Evolutionary conservation across 139 green algal genomes (phyloP).

Genomic region (Axilococcus clingmanii): DNA sequence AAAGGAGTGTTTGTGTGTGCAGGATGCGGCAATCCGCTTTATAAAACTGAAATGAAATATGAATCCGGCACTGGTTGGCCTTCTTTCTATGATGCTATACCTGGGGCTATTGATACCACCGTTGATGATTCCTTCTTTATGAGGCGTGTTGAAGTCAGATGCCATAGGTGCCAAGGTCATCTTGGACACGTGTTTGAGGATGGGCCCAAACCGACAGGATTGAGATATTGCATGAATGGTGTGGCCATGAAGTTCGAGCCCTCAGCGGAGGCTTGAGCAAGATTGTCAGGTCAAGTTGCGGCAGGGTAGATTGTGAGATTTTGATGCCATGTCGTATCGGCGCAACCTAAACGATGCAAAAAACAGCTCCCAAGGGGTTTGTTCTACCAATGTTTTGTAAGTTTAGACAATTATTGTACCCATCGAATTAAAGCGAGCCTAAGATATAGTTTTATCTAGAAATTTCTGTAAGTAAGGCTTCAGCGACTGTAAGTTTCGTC

Average conservation of each 20-base stretch:
- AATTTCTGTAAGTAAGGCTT: no score
- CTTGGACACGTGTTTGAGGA: constrained; percentile 71
- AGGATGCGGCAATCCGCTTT: constrained; percentile 43
- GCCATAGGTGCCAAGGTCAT: constrained; percentile 5
- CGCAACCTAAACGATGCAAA: not conserved
- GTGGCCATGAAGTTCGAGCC: constrained; percentile 56
- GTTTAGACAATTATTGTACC: no score
- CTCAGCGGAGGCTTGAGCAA: not conserved
- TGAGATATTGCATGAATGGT: constrained; percentile 90
- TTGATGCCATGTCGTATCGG: not conserved
- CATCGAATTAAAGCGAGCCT: no score
- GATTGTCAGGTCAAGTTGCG: not conserved
- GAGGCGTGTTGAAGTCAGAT: constrained; percentile 33
- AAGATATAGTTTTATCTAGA: not conserved
- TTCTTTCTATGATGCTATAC: constrained; percentile 27
- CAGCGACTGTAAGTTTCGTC: no score
- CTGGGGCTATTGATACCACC: constrained; percentile 34
- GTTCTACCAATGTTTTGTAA: no score
- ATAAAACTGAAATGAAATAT: constrained; percentile 48
- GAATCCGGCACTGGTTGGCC: constrained; percentile 54
- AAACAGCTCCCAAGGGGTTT: not conserved
- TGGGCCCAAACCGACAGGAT: constrained; percentile 65
- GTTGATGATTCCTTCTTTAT: constrained; percentile 50
- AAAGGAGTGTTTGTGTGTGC: constrained; percentile 42
- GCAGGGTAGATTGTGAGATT: not conserved